Evolutionary conservation across 2,329 filamentous ascomycete species (phyloP).

Genomic region (Orbilia ellipsospora): DNA sequence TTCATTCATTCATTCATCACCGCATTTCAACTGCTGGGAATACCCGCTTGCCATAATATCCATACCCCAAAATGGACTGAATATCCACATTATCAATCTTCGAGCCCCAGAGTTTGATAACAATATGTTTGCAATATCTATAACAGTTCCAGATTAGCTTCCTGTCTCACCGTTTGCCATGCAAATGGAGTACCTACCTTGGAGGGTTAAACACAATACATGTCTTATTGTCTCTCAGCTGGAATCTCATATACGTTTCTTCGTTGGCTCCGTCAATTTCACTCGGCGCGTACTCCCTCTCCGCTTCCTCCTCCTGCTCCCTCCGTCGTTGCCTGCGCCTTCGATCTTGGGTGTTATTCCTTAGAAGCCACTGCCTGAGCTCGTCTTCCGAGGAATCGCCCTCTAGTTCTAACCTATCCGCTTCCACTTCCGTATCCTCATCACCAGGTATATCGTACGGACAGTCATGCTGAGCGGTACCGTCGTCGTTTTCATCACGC

Average conservation of each 20-base stretch:
- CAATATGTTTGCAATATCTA: constrained; percentile 49
- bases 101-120: constrained; percentile 49
- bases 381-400: constrained; percentile 30
- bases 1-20: constrained; percentile 36
- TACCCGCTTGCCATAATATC: constrained; percentile 48
- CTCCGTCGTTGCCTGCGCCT: constrained; percentile 25
- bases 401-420: constrained; percentile 14
- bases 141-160: constrained; percentile 13
- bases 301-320: constrained; percentile 39
- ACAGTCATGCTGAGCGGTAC: constrained; percentile 33
- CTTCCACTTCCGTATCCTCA: constrained; percentile 29
- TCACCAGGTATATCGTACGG: constrained; percentile 33
- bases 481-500: constrained; percentile 12
- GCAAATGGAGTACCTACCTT: constrained; percentile 19
- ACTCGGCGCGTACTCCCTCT: constrained; percentile 30
- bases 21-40: constrained; percentile 50
- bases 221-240: constrained; percentile 43
- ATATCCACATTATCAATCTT: constrained; percentile 55
- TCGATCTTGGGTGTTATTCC: constrained; percentile 36
- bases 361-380: constrained; percentile 31
- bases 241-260: constrained; percentile 48
- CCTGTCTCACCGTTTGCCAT: neutral
- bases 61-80: constrained; percentile 44
- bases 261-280: constrained; percentile 24
- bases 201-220: constrained; percentile 51